Evolutionary conservation across 108 stramenopile species (phyloP).

Genomic region (Skeletonema grethae): DNA sequence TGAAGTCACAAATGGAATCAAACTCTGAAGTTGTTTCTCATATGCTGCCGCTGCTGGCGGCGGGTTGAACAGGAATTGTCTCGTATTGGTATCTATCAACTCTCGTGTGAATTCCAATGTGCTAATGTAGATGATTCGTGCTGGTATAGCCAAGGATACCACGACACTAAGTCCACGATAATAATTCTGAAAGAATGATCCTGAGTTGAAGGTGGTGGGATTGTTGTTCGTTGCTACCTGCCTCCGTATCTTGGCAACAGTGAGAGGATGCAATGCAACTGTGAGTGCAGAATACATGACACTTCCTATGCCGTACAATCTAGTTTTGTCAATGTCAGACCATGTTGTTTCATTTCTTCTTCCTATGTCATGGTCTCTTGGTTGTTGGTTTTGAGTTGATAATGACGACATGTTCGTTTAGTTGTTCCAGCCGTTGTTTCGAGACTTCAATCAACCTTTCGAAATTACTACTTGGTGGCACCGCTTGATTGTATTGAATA

Average conservation of each 20-base stretch:
- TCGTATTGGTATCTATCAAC: conserved; percentile 20
- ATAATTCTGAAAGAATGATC: conserved; percentile 24
- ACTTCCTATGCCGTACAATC: conserved; percentile 44
- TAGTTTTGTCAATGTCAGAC: conserved; percentile 48
- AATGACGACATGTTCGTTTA: neutral
- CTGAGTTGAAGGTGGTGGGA: conserved; percentile 7
- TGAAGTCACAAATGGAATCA: conserved; percentile 41
- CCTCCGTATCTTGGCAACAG: conserved; percentile 53
- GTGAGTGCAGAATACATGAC: conserved; percentile 47
- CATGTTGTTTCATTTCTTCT: conserved; percentile 21
- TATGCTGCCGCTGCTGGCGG: conserved; percentile 21
- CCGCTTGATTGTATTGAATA: too few relatives aligned
- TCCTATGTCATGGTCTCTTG: neutral
- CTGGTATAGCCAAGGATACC: conserved; percentile 52
- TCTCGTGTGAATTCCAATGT: conserved; percentile 48
- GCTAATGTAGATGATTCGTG: conserved; percentile 51
- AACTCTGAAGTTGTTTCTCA: conserved; percentile 14
- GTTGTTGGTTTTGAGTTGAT: neutral
- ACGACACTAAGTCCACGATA: conserved; percentile 59
- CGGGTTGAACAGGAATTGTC: conserved; percentile 34
- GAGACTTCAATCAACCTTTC: too few relatives aligned
- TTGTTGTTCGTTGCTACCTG: conserved; percentile 28
- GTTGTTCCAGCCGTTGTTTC: neutral
- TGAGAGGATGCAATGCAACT: conserved; percentile 48
- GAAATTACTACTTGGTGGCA: too few relatives aligned